Percentiles rank a stretch among this genome's conserved stretches.
phyloP scores from a whole-genome alignment of 2,329 filamentous ascomycete genomes.

The Lasiodiplodia citricola region DNA sequence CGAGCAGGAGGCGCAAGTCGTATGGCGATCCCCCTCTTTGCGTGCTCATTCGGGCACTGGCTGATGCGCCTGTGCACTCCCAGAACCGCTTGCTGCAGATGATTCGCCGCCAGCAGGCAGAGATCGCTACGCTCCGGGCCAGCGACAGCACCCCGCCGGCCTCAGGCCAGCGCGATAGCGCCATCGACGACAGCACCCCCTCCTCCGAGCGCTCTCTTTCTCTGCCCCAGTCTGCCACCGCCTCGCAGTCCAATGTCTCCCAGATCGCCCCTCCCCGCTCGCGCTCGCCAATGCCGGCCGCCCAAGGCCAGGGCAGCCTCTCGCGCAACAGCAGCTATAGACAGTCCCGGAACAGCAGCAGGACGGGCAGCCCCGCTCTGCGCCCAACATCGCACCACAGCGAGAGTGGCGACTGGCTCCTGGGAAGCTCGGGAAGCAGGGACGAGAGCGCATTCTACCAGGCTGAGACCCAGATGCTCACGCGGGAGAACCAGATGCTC shows the following conservation, averaged over 20 bases:
- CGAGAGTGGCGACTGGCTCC: slow-evolving; percentile 65
- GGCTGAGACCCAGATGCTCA: slow-evolving; percentile 78
- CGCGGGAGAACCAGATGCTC: slow-evolving; percentile 83
- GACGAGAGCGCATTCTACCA: slow-evolving; percentile 83
- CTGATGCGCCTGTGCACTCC: background rate
- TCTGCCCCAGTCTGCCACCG: slow-evolving; percentile 44
- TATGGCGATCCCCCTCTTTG: slow-evolving; percentile 45
- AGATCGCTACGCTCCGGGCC: slow-evolving; percentile 64
- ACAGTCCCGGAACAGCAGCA: slow-evolving; percentile 46
- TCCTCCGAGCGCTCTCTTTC: slow-evolving; percentile 54
- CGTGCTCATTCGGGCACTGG: background rate
- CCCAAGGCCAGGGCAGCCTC: slow-evolving; percentile 36
- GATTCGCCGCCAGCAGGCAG: slow-evolving; percentile 77
- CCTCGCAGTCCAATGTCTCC: slow-evolving; percentile 42
- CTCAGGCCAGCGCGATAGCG: slow-evolving; percentile 41
- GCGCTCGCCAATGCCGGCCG: slow-evolving; percentile 39
- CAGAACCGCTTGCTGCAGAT: slow-evolving; percentile 77
- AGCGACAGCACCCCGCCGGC: slow-evolving; percentile 33
- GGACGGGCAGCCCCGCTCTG: slow-evolving; percentile 51
- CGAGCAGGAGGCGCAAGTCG: slow-evolving; percentile 79
- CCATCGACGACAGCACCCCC: slow-evolving; percentile 58
- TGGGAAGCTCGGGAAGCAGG: slow-evolving; percentile 58
- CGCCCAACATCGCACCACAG: slow-evolving; percentile 63
- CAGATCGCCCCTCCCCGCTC: slow-evolving; percentile 50
- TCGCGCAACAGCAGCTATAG: slow-evolving; percentile 52